Base-by-base conservation (phyloP, 1,284 basidiomycete genomes). In the Ceratobasidium sp. region DNA sequence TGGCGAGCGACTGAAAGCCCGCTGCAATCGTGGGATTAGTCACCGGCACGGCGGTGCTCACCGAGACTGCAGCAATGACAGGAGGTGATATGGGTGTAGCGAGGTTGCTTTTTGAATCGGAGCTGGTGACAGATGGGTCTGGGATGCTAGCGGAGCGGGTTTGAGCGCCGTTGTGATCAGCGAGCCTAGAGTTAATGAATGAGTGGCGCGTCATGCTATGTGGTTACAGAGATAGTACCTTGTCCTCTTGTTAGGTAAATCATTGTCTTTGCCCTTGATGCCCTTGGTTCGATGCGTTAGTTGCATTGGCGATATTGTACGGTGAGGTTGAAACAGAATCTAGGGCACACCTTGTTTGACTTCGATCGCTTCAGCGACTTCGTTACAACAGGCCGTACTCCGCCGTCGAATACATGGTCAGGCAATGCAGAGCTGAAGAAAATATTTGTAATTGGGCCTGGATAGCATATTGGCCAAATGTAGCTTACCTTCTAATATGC, bases 401-500 rank as follows among this genome's bases (percentile, higher is more conserved):
- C 94, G 69, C 90, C 89, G 70, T 94, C 95, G 82, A 95, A 96
- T 46, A 96, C 94, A 81, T 94, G 91, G 81, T 95, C 94, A 15
- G 95, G 95, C 73, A 97, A 86, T 10, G 88, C 87, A 69, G 92
- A 88, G 81, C 94, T 95, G 56, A 80, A 67, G 58, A 20, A 12
- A 4, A 46, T 20, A 18, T 68, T 40, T 55, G 20, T 18, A 39
- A 26, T 69, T 69, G 26, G 40, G 23, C 20, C 18, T 55, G 18
- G 20, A 15, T n/a, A 28, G 55, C 5, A 33, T 39, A 20, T 40
- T 6, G 26, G n/a, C 18, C 20, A 64, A n/a, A 18, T 39, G 77
- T 76, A 63, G 84, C 90, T 82, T 84, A 97, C 97, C 92, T 93
- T 88, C 93, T 98, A 83, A 98, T 96, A 84, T 99, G 94, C 72